Conservation (phyloP, 768 basidiomycete species). For the Suillus subaureus region DNA sequence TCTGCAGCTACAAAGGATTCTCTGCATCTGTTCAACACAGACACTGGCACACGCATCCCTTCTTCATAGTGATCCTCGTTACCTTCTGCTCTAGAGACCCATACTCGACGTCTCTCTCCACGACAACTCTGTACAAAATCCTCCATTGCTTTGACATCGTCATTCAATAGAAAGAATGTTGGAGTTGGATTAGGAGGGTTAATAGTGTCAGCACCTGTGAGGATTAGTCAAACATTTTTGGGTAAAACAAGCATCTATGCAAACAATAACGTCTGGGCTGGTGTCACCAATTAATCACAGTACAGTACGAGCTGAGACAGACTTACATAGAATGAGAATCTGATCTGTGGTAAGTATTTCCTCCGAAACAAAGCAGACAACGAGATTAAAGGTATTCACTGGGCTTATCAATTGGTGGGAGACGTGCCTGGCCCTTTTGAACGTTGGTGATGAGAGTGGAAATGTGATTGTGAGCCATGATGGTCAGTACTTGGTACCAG, state of each 20-base stretch:
- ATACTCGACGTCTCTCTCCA: neutral
- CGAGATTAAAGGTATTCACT: conserved; percentile 15
- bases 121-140: conserved; percentile 5
- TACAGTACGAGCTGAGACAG: neutral
- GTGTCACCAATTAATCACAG: neutral
- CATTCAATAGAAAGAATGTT: conserved; percentile 21
- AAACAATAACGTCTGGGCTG: conserved; percentile 21
- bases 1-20: conserved; percentile 28
- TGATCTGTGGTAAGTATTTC: neutral
- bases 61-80: conserved; percentile 20
- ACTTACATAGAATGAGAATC: neutral
- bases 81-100: neutral
- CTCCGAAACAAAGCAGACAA: conserved; percentile 20
- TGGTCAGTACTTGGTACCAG: conserved; percentile 23
- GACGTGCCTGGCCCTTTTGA: neutral
- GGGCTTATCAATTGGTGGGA: conserved; percentile 1
- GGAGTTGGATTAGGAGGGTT: conserved; percentile 19
- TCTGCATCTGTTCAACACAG: conserved; percentile 35
- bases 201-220: conserved; percentile 14
- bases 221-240: conserved; percentile 30
- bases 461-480: conserved; percentile 21
- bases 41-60: conserved; percentile 28
- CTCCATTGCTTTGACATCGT: conserved; percentile 24
- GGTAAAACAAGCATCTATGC: conserved; percentile 37
- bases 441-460: conserved; percentile 20